Evolutionary conservation across 495 filamentous ascomycete genomes (phyloP).

Genomic region (Aspergillus nanangensis): DNA sequence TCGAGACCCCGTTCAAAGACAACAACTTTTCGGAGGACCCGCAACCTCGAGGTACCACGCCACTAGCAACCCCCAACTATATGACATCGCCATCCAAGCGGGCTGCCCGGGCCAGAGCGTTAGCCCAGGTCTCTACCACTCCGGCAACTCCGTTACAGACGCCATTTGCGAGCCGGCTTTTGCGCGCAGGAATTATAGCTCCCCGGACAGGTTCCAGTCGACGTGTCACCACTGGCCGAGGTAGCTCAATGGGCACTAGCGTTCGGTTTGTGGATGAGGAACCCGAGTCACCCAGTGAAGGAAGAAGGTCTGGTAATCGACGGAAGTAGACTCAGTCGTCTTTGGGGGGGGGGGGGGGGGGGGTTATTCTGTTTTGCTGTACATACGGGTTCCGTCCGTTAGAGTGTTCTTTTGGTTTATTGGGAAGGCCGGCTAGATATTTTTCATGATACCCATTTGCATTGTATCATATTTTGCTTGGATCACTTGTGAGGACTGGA

Average conservation of each 20-base stretch:
- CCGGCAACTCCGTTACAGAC: slow-evolving; percentile 43
- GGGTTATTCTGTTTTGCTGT: background rate
- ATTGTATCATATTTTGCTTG: slow-evolving; percentile 5
- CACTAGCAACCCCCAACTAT: slow-evolving; percentile 49
- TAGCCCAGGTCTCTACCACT: slow-evolving; percentile 50
- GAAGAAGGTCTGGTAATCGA: slow-evolving; percentile 34
- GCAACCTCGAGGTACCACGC: slow-evolving; percentile 32
- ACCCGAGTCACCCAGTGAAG: slow-evolving; percentile 40
- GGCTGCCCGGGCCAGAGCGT: slow-evolving; percentile 45
- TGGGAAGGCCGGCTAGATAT: background rate
- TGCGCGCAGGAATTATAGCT: slow-evolving; percentile 29
- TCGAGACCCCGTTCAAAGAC: slow-evolving; percentile 46
- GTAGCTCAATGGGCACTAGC: slow-evolving; percentile 32
- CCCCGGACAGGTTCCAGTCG: slow-evolving; percentile 22
- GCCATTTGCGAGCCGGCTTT: slow-evolving; percentile 41
- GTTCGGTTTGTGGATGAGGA: slow-evolving; percentile 44
- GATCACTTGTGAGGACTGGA: background rate
- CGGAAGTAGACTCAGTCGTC: slow-evolving; percentile 13
- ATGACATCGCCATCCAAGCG: slow-evolving; percentile 55
- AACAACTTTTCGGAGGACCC: slow-evolving; percentile 36
- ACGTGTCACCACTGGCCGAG: slow-evolving; percentile 26
- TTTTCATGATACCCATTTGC: slow-evolving; percentile 16
- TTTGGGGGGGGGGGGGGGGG: background rate
- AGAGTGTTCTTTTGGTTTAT: background rate
- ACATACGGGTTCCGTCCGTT: background rate